Conservation (phyloP, 2,329 filamentous ascomycete species). For the Colletotrichum tofieldiae region DNA sequence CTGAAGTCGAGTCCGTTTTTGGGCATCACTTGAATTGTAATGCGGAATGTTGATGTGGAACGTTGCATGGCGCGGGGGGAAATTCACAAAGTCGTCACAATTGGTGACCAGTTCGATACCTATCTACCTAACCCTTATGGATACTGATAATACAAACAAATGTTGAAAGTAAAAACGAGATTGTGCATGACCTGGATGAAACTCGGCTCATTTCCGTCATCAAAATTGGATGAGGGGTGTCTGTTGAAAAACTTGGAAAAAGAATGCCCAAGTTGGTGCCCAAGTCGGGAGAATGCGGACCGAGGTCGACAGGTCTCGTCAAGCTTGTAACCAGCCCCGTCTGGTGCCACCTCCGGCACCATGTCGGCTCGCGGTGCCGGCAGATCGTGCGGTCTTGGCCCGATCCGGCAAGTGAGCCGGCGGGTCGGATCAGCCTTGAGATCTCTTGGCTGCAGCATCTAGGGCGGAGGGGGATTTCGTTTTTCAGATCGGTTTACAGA, state of each 20-base stretch:
- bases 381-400: conserved; percentile 4
- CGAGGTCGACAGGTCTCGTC: conserved; percentile 8
- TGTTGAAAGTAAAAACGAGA: conserved; percentile 2
- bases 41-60: conserved; percentile 40
- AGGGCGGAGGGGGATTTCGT: neutral
- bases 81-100: conserved; percentile 19
- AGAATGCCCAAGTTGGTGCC: neutral
- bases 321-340: conserved; percentile 8
- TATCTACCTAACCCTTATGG: neutral
- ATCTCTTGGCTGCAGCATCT: neutral
- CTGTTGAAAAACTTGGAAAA: neutral
- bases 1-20: conserved; percentile 12
- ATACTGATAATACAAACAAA: conserved; percentile 28
- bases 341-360: neutral
- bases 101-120: conserved; percentile 26
- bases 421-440: conserved; percentile 1
- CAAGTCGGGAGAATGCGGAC: conserved; percentile 30
- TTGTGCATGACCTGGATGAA: neutral
- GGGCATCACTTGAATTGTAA: conserved; percentile 30
- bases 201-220: conserved; percentile 32
- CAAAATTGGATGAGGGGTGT: neutral
- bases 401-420: conserved; percentile 12
- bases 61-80: conserved; percentile 37
- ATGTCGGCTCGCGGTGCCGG: neutral
- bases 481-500: no score